Base-by-base conservation (phyloP, 345 rosid species). In the Abelmoschus esculentus region DNA sequence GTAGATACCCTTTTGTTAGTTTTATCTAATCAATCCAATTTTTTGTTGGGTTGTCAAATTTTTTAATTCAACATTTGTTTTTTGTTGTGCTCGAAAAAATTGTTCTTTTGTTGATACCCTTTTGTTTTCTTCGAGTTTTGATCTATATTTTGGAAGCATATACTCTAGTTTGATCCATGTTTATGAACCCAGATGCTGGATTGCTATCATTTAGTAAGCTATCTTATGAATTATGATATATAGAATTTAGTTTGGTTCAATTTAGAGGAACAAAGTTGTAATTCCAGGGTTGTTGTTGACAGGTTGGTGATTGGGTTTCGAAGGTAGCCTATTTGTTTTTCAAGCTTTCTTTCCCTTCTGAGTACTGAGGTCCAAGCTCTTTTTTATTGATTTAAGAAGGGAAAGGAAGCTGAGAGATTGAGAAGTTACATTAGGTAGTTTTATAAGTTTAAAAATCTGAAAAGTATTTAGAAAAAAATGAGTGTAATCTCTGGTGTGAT, bases 261-360 rank as follows among this genome's bases (percentile, higher is more conserved):
- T 65, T 73, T 67, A 61, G 67, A 66, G 74, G 52, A 65, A 13
- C 29, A 49, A 75, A 46, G 49, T 38, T 55, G 52, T 61, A 72
- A 77, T 59, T 36, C 60, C 36, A 38, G 47, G 74, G 32, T 78
- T 65, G 70, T 67, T 71, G 46, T 47, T 71, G n/a, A 66, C 74
- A 83, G 89, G 85, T 71, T 73, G 74, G 79, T 52, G 62, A 7
- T 78, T 75, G 67, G 69, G 76, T 73, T 85, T 57, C 64, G 64
- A 60, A 61, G 77, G 73, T 36, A 75, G 29, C 57, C 47, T 22
- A 22, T 0, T 52, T 73, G 72, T 80, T 71, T 70, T 50, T 67
- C 71, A 49, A 38, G 77, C 66, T 79, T 84, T 89, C 81, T 85
- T 84, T 86, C 86, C 89, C 93, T 90, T 84, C 87, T 82, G 52